Base-by-base conservation (phyloP, 148 eudicot genomes). In the Pouteria glomerata region DNA sequence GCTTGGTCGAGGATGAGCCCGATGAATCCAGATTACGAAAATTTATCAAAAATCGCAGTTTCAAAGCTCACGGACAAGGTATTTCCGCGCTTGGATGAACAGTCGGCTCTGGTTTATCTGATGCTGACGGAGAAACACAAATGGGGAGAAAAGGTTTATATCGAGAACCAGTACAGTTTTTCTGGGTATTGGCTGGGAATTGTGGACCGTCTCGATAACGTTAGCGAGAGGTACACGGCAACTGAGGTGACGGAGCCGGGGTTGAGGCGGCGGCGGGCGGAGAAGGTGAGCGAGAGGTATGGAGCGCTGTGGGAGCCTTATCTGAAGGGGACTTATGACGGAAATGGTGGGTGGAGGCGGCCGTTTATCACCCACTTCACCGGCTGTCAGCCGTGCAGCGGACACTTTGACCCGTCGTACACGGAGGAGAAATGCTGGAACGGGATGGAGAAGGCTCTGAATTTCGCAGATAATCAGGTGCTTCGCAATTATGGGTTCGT, bases 381-480 rank as follows among this genome's bases (percentile, higher is more conserved):
- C n/a, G n/a, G n/a, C n/a, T n/a, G n/a, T n/a, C n/a, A n/a, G n/a
- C n/a, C n/a, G n/a, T n/a, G n/a, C n/a, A n/a, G n/a, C n/a, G n/a
- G n/a, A n/a, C n/a, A n/a, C n/a, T n/a, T n/a, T n/a, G n/a, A n/a
- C n/a, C n/a, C n/a, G n/a, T n/a, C n/a, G n/a, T n/a, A n/a, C n/a
- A n/a, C n/a, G n/a, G n/a, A n/a, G n/a, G n/a, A n/a, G n/a, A n/a
- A n/a, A n/a, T n/a, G n/a, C n/a, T n/a, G n/a, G n/a, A n/a, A n/a
- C n/a, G n/a, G n/a, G n/a, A n/a, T n/a, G n/a, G n/a, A n/a, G n/a
- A n/a, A n/a, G n/a, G n/a, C n/a, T n/a, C n/a, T n/a, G 90, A 88
- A 82, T 62, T 88, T 88, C 66, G 93, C 86, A 1, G 90, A 88
- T 82, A 72, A 86, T 88, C 93, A 86, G 48, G 93, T 88, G 57